Conservation (phyloP, 148 eudicot species). For the Limonium bicolor region DNA sequence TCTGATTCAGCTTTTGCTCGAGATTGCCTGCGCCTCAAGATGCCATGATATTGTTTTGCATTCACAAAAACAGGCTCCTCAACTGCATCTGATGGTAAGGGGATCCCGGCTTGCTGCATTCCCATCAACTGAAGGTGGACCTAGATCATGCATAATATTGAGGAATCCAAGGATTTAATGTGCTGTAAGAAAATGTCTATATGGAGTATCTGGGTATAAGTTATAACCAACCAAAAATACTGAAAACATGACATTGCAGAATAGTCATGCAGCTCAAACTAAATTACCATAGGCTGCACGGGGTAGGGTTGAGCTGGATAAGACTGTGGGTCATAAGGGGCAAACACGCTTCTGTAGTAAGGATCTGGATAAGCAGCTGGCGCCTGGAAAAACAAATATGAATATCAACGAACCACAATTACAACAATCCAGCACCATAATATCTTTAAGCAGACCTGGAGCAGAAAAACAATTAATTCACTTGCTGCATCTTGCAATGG, state of each 20-base stretch:
- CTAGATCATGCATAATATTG: conserved; percentile 12
- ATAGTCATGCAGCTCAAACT: not conserved
- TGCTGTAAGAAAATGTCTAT: not conserved
- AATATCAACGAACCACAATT: no score
- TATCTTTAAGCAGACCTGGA: no score
- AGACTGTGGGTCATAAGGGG: conserved; percentile 53
- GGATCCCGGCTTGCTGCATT: conserved; percentile 55
- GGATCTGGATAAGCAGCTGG: conserved; percentile 72
- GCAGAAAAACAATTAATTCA: no score
- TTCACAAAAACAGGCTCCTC: conserved; percentile 40
- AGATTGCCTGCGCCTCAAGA: conserved; percentile 30
- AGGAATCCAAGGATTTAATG: not conserved
- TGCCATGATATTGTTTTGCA: conserved; percentile 36
- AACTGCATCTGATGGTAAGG: conserved; percentile 12
- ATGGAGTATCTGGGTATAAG: not conserved
- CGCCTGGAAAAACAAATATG: conserved; percentile 46
- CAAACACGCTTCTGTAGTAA: conserved; percentile 63
- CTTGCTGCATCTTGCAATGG: no score
- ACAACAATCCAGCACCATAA: no score
- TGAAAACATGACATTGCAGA: not conserved
- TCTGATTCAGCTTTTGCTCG: conserved; percentile 31
- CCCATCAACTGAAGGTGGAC: conserved; percentile 72
- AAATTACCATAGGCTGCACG: conserved; percentile 46
- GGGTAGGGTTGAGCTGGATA: conserved; percentile 58
- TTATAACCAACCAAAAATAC: not conserved